Conservation (phyloP, 352 stramenopile genomes). For the Phytopythium oedochilum region DNA sequence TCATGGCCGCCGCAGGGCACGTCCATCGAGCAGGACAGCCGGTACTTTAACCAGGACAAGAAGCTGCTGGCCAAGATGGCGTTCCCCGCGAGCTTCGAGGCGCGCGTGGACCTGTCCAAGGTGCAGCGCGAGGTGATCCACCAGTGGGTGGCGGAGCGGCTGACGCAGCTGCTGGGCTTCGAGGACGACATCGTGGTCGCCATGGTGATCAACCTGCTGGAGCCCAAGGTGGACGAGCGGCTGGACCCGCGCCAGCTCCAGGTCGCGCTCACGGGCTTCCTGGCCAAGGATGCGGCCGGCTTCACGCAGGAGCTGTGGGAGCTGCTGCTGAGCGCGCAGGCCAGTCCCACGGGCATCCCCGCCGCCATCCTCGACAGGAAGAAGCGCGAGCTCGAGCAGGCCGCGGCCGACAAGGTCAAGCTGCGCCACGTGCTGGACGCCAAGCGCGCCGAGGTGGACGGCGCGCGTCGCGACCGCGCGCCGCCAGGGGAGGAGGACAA, state of each 20-base stretch:
- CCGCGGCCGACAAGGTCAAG: conserved; percentile 47
- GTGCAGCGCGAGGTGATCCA: conserved; percentile 89
- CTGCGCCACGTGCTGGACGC: conserved; percentile 53
- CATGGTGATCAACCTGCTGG: conserved; percentile 81
- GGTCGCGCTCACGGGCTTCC: conserved; percentile 86
- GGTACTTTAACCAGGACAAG: conserved; percentile 86
- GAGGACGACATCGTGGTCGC: conserved; percentile 91
- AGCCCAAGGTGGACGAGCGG: conserved; percentile 63
- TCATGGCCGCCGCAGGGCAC: conserved; percentile 30
- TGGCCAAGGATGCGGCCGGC: conserved; percentile 80
- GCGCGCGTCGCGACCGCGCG: not conserved
- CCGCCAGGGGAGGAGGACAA: not conserved
- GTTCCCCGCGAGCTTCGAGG: conserved; percentile 74
- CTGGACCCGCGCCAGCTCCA: conserved; percentile 87
- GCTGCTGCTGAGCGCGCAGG: conserved; percentile 86
- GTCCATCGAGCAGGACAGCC: conserved; percentile 75
- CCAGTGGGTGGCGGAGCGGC: conserved; percentile 84
- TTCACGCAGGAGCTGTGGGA: conserved; percentile 91
- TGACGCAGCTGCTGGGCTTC: conserved; percentile 87
- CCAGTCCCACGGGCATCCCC: conserved; percentile 85
- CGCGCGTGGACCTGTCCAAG: conserved; percentile 83
- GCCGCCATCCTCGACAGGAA: conserved; percentile 86
- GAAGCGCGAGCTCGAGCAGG: conserved; percentile 82
- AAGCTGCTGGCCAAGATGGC: conserved; percentile 84
- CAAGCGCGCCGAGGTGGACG: conserved; percentile 33